Evolutionary conservation across 208 protist genomes (phyloP).

Genomic region (Trypanosoma theileri): DNA sequence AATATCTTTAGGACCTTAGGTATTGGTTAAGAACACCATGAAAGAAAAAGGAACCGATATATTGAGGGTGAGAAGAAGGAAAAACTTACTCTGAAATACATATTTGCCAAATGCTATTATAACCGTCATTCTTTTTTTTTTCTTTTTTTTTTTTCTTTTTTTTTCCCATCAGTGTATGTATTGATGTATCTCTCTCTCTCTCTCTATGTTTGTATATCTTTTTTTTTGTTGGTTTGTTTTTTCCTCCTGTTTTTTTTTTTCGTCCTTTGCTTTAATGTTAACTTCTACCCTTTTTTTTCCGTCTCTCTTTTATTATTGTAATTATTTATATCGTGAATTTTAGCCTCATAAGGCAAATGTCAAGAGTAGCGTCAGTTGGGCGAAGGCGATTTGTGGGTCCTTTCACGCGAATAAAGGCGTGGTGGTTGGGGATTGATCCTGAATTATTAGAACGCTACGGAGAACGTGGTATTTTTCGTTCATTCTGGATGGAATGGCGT

Average conservation of each 20-base stretch:
- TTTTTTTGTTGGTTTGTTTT: too few relatives aligned
- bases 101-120: too few relatives aligned
- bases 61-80: too few relatives aligned
- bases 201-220: background rate
- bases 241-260: background rate
- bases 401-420: slow-evolving; percentile 68
- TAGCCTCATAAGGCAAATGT: background rate
- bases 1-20: too few relatives aligned
- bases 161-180: slow-evolving; percentile 4
- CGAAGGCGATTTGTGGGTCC: slow-evolving; percentile 37
- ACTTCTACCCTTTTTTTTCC: background rate
- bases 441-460: slow-evolving; percentile 67
- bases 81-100: too few relatives aligned
- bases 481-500: slow-evolving; percentile 79
- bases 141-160: slow-evolving; percentile 38
- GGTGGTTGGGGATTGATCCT: slow-evolving; percentile 74
- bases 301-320: slow-evolving; percentile 12
- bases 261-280: background rate
- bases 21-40: too few relatives aligned
- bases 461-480: slow-evolving; percentile 54
- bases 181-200: background rate
- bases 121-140: slow-evolving; percentile 30
- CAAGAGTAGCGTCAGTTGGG: slow-evolving; percentile 26
- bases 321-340: slow-evolving; percentile 2
- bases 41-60: too few relatives aligned